phyloP scores from a whole-genome alignment of 1,284 basidiomycete genomes.

The Veloporphyrellus conicus region DNA sequence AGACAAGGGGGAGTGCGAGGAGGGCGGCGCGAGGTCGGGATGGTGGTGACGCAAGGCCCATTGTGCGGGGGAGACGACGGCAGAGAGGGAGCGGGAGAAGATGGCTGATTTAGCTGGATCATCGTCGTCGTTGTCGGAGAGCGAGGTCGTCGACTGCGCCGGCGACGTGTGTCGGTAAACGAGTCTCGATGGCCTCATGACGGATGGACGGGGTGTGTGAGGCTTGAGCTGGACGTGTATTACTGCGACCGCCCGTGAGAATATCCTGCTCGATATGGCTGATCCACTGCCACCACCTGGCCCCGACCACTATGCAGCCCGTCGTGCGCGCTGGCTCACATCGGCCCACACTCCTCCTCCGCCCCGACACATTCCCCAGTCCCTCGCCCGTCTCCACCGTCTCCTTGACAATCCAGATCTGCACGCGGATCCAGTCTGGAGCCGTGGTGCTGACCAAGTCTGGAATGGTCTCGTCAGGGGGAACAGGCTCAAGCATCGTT shows the following conservation, averaged over 20 bases:
- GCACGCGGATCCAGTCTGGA: conserved; percentile 54
- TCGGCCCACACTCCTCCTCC: conserved; percentile 15
- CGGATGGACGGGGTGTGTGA: conserved; percentile 4
- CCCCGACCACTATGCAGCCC: conserved; percentile 55
- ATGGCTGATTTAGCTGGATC: conserved; percentile 51
- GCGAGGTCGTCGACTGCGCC: conserved; percentile 48
- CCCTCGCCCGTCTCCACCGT: conserved; percentile 48
- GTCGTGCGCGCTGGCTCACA: conserved; percentile 57
- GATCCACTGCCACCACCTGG: conserved; percentile 54
- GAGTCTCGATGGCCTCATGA: conserved; percentile 36
- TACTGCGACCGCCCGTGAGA: conserved; percentile 15
- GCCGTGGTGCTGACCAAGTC: conserved; percentile 51
- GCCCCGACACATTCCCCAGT: conserved; percentile 30
- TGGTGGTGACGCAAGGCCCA: conserved; percentile 51
- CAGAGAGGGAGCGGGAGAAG: conserved; percentile 40
- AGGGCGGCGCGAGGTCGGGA: conserved; percentile 22
- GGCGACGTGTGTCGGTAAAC: conserved; percentile 59
- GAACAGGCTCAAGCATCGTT: conserved; percentile 48
- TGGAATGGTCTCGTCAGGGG: conserved; percentile 61
- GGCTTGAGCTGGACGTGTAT: neutral
- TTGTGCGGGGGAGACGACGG: conserved; percentile 56
- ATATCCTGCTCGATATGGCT: conserved; percentile 26
- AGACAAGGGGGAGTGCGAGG: conserved; percentile 46
- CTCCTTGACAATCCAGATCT: conserved; percentile 47
- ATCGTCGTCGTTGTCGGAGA: conserved; percentile 67